Evolutionary conservation across 441 rosid genomes (phyloP), one percentile per base, ranked within the genome.

Genomic region (Adansonia madagascariensis): DNA sequence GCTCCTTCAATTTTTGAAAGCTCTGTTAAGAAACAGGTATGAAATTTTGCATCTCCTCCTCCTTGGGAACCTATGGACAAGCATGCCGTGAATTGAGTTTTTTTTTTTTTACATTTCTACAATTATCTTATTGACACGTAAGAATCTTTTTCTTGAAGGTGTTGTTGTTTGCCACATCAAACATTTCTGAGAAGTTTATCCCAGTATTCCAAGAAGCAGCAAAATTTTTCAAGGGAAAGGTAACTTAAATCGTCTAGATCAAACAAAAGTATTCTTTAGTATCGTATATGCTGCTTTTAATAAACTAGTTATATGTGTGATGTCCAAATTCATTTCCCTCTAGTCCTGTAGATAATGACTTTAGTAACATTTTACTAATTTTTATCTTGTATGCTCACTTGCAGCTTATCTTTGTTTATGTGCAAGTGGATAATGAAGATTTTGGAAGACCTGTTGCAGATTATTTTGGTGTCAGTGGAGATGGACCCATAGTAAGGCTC

Each of bases 381-480:
- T 71, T 14, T 17, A 11, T 20, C 57, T 2, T 49, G 11, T 41
- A 53, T 76, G 71, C 65, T n/a, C n/a, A n/a, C 77, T 46, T 84
- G 88, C 93, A 96, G 99, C 90, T 96, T 78, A 84, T 96, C 80
- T 96, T 91, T 69, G 98, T 93, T 52, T 87, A 85, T 77, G 98
- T 94, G 80, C 93, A 96, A 74, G 81, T 91, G 92, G 98, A 93
- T 73, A 91, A 91, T 65, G 96, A 96, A 80, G 99, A 94, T 70
- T 88, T 84, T 75, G 99, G 98, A 78, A 91, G 84, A 87, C 98
- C 97, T 49, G 98, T 96, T 44, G 90, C 99, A 74, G 97, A 96
- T 4, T 94, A 94, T 82, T 96, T 96, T 80, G 98, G 98, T 74
- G 85, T 96, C 71, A 74, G 87, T 22, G 97, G 93, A 74, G 81